Conservation (phyloP, 306 rosid species). For the Clitoria ternatea region DNA sequence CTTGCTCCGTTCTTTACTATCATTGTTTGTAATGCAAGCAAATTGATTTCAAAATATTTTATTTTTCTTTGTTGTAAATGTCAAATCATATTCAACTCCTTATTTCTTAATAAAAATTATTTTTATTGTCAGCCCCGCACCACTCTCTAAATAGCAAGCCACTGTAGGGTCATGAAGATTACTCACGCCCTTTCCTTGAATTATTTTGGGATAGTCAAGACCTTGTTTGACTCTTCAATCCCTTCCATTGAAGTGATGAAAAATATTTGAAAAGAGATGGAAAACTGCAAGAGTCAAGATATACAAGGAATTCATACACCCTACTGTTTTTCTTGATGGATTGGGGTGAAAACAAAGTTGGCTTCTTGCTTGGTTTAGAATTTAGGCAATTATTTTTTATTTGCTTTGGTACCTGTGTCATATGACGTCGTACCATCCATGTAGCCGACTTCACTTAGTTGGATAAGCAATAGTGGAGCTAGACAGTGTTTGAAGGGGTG, state of each 20-base stretch:
- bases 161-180: neutral
- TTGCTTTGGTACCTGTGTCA: no score
- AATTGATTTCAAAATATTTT: neutral
- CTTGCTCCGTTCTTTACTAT: neutral
- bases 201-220: neutral
- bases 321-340: neutral
- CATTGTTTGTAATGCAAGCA: neutral
- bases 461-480: no score
- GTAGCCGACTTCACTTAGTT: no score
- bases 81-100: neutral
- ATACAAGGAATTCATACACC: neutral
- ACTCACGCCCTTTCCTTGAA: neutral
- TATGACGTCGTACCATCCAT: no score
- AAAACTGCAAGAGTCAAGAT: neutral
- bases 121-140: neutral
- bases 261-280: neutral
- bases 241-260: neutral
- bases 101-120: neutral
- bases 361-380: neutral
- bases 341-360: constrained; percentile 2
- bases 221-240: neutral
- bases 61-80: neutral
- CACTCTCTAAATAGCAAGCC: neutral
- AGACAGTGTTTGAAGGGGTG: no score
- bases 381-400: no score